Evolutionary conservation across 306 rosid species (phyloP), one percentile per base, ranked within the genome.

Genomic region (Cucurbita ficifolia): DNA sequence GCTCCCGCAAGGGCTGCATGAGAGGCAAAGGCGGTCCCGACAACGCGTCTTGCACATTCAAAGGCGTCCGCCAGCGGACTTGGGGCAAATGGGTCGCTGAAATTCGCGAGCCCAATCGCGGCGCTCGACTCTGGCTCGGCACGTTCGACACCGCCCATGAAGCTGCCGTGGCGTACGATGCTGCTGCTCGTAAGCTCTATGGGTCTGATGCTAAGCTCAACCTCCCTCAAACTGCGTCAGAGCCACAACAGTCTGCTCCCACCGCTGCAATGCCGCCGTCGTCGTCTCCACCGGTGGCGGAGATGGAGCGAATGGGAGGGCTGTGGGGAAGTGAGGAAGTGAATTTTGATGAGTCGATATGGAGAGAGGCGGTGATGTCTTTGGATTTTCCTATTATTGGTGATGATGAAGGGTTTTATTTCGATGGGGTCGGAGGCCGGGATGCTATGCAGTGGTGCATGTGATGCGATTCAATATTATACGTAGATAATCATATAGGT

Each of bases 11-110:
- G 53, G 98, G 97, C 19, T 93, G 97, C 29, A 93, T 93, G 98
- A 78, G 90, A 75, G 98, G 97, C 3, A 93, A 93, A 51, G 98
- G 98, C 9, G 98, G 97, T 18, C 98, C 98, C 0, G 94, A 90
- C 24, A 93, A 93, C 35, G 89, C 98, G 0, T 65, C 52, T 40
- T 93, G 98, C 89, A 81, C 92, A 55, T 93, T 81, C 84, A 93
- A 88, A 46, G 98, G 98, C 12, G 98, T 93, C 5, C 82, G 98
- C 1, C 98, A 93, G 79, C 80, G 98, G 53, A 90, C 98, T 1
- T 93, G 98, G 98, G 98, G 98, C 3, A 93, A 90, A 82, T 93
- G 98, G 98, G 98, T 93, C n/a, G 98, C 97, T 21, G 98, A 93
- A 72, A 90, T 90, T 75, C 96, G 98, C 0, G 97, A 90, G 51